Base-by-base conservation (phyloP, 192 early-diverging fungal genomes). In the Linnemannia hyalina region DNA sequence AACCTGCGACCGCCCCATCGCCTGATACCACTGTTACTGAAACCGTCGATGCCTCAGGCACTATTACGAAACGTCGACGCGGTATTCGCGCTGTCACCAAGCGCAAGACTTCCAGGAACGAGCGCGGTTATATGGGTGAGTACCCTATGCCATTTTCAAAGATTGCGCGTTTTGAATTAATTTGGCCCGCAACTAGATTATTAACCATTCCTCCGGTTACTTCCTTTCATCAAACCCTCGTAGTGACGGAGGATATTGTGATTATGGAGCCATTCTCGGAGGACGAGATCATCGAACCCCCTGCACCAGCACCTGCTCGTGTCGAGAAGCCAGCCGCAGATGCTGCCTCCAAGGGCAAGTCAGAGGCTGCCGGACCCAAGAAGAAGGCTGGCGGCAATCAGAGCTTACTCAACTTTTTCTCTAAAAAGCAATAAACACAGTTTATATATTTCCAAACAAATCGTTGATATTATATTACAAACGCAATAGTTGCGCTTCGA, bases 381-480 rank as follows among this genome's bases (percentile, higher is more conserved):
- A 86, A 86, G 68, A 76, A 73, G 15, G 65, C 40, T 1, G 84
- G 79, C 10, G 84, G 84, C 4, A 86, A 86, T 26, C 84, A 86
- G 49, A 86, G 75, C 29, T 36, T 86, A 23, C 75, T 86, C 47
- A 86, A 86, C 83, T 85, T 85, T 81, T 86, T 86, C 68, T 49
- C 44, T 11, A 78, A 71, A 40, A 70, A 78, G 69, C 54, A 70
- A 36, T 26, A 36, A 20, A 60, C 38, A 6, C 38, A 60, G 9
- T 13, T 11, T 65, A 29, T 3, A 29, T 32, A 15, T 63, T 63
- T 38, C 35, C 77, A 11, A 57, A 80, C 57, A 86, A 86, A 78
- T 85, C 80, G 2, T 35, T 3, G 65, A 7, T 8, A 23, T 70
- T 70, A 13, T 42, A n/a, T 40, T 42, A 71, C 70, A 71, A 71